phyloP scores from a whole-genome alignment of 352 stramenopile species.

The Pythium periplocum region DNA sequence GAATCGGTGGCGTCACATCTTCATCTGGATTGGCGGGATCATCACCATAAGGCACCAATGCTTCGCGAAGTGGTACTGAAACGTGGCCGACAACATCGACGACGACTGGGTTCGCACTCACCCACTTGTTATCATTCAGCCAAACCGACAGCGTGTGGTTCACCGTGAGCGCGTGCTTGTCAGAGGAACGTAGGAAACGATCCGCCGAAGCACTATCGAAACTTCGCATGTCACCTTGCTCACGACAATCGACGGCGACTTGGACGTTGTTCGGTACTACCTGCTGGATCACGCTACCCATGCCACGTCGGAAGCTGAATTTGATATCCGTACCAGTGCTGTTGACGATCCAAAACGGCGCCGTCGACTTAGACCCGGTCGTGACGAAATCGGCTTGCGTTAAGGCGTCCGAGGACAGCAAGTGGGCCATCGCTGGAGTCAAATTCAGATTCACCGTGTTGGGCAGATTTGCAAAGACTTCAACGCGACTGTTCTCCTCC shows the following conservation, averaged over 20 bases:
- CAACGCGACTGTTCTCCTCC: constrained; percentile 63
- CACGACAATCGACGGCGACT: constrained; percentile 80
- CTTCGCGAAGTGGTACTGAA: constrained; percentile 70
- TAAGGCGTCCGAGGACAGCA: constrained; percentile 75
- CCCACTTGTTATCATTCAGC: constrained; percentile 84
- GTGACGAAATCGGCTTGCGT: constrained; percentile 85
- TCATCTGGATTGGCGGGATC: constrained; percentile 40
- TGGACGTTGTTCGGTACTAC: constrained; percentile 54
- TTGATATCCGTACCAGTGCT: constrained; percentile 78
- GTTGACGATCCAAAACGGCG: constrained; percentile 89
- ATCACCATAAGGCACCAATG: constrained; percentile 11
- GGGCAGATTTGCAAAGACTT: constrained; percentile 78
- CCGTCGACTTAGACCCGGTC: constrained; percentile 77
- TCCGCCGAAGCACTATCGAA: constrained; percentile 82
- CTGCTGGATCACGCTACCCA: constrained; percentile 77
- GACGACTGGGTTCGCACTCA: constrained; percentile 80
- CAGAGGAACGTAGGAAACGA: constrained; percentile 62
- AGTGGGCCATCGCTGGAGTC: constrained; percentile 80
- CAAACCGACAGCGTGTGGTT: constrained; percentile 87
- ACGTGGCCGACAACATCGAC: constrained; percentile 87
- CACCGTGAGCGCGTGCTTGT: constrained; percentile 71
- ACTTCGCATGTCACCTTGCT: constrained; percentile 82
- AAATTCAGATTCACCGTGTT: constrained; percentile 87
- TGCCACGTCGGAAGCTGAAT: constrained; percentile 82
- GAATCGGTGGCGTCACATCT: constrained; percentile 55